Base-by-base conservation (phyloP, 352 stramenopile genomes). In the Pythium volutum region DNA sequence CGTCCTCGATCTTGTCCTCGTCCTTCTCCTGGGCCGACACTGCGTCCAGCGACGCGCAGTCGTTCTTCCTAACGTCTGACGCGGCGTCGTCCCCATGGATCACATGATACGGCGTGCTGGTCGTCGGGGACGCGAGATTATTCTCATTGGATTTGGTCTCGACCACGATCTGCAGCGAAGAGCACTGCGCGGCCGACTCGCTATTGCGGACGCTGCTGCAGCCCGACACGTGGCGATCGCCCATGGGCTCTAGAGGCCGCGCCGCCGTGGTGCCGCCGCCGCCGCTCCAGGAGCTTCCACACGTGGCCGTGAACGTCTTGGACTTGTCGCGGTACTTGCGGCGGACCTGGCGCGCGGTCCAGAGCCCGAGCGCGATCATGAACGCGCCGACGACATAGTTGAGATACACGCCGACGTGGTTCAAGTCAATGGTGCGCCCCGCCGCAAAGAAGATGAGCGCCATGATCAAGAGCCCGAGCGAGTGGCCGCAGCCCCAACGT, bases 401-500 rank as follows among this genome's bases (percentile, higher is more conserved):
- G 42, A 71, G 81, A 66, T 86, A 81, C 36, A 55, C 62, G 45
- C 71, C 71, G 29, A 88, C 58, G 11, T 62, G 59, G 33, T 80
- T 69, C 10, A 88, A 54, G 59, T 76, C 66, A 51, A 76, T 46
- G 46, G 67, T 67, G 42, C 69, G 72, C 62, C 70, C 75, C 23
- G 70, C 55, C 0, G 71, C 88, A 59, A 76, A 81, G 76, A 77
- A 93, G 61, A 74, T 79, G 41, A 67, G 71, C 48, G 64, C 90
- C 49, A 89, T 63, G 55, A 89, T 2, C 39, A 97, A 69, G 23
- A 97, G 74, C 10, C 88, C 88, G 0, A 75, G 79, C 5, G 75
- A 89, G 64, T 97, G 89, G 41, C 90, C 88, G 22, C 73, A 48
- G 5, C 90, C 90, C 90, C 88, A 97, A 67, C 84, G 80, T 60